Conservation (phyloP, 2,329 filamentous ascomycete genomes). For the Exutisphaerella laricina region DNA sequence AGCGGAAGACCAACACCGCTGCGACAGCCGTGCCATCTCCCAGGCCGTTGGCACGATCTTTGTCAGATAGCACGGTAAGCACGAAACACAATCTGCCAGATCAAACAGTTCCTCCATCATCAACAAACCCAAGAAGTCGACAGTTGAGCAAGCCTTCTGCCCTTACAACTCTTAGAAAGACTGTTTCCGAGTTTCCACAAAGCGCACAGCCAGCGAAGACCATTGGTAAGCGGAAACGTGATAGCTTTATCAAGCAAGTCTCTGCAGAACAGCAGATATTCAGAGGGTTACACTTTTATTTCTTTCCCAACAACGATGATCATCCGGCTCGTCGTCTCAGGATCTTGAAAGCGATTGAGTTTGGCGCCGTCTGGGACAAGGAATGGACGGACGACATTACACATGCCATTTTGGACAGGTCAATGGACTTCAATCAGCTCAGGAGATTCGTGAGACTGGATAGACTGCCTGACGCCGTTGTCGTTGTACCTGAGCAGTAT, state of each 20-base stretch:
- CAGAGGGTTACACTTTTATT: conserved; percentile 43
- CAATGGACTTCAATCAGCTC: conserved; percentile 59
- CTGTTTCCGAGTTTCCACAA: conserved; percentile 18
- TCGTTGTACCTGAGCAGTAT: conserved; percentile 47
- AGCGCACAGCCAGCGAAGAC: conserved; percentile 11
- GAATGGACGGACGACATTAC: conserved; percentile 56
- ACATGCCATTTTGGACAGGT: conserved; percentile 73
- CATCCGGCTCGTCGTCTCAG: conserved; percentile 60
- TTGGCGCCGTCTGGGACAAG: conserved; percentile 67
- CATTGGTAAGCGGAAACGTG: conserved; percentile 29
- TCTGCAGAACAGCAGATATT: conserved; percentile 30
- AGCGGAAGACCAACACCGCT: background rate
- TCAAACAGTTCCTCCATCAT: conserved; percentile 4
- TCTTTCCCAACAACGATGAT: conserved; percentile 75
- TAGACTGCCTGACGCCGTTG: conserved; percentile 43
- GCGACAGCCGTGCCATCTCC: background rate
- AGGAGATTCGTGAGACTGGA: conserved; percentile 49
- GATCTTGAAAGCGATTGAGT: conserved; percentile 68
- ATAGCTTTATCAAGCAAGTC: conserved; percentile 17
- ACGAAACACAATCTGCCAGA: background rate
- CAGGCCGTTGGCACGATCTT: conserved; percentile 20
- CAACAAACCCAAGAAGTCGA: conserved; percentile 7
- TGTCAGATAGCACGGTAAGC: conserved; percentile 20
- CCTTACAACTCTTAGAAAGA: conserved; percentile 12
- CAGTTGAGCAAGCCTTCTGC: background rate